Evolutionary conservation across 176 grass and related monocot species (phyloP).

Genomic region (Alopecurus myosuroides): DNA sequence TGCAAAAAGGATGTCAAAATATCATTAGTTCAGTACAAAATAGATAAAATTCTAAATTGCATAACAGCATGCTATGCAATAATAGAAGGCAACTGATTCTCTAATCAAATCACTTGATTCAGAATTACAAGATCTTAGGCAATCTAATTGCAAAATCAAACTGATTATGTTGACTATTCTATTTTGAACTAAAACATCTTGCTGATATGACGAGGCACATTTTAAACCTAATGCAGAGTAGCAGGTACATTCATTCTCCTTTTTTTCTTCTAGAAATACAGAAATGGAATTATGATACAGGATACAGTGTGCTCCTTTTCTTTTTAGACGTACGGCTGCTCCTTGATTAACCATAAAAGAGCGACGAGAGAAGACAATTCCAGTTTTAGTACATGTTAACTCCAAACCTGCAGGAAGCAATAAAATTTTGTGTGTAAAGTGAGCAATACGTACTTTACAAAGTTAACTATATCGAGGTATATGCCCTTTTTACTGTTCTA

Average conservation of each 20-base stretch:
- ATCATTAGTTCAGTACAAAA: not conserved
- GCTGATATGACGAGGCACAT: not conserved
- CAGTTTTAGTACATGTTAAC: not conserved
- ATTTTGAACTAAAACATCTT: not conserved
- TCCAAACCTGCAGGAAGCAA: not conserved
- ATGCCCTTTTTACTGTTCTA: not conserved
- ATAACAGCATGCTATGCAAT: too few relatives aligned
- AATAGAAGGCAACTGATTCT: not conserved
- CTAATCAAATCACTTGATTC: not conserved
- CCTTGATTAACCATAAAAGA: not conserved
- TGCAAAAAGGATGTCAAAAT: too few relatives aligned
- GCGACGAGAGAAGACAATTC: not conserved
- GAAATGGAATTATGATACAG: not conserved
- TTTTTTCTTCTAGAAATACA: not conserved
- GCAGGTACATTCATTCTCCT: not conserved
- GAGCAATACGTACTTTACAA: not conserved
- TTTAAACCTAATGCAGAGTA: not conserved
- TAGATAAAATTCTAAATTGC: not conserved
- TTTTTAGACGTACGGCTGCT: not conserved
- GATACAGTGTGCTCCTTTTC: not conserved
- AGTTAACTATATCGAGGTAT: not conserved
- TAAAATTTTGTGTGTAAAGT: not conserved
- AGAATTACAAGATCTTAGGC: not conserved
- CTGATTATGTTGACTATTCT: not conserved
- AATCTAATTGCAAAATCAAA: not conserved